Conservation (phyloP, 2,329 filamentous ascomycete genomes). For the Cladophialophora chaetospira region DNA sequence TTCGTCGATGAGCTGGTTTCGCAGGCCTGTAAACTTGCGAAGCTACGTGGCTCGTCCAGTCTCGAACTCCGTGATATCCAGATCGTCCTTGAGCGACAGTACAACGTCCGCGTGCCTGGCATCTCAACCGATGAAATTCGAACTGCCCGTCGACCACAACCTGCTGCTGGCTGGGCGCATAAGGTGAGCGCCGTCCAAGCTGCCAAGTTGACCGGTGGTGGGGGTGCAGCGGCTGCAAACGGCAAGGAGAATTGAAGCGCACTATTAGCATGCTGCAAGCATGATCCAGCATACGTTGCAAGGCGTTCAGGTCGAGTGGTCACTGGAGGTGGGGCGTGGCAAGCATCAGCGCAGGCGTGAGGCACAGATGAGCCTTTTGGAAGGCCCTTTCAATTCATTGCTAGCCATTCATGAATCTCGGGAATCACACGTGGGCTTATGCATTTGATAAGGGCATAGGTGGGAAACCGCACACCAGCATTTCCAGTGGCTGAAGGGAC, state of each 20-base stretch:
- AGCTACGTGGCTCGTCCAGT: slow-evolving; percentile 85
- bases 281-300: neutral
- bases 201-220: slow-evolving; percentile 32
- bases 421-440: neutral
- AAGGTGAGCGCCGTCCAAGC: slow-evolving; percentile 96
- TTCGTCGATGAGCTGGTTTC: slow-evolving; percentile 92
- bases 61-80: slow-evolving; percentile 88
- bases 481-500: too few relatives aligned
- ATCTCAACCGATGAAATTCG: slow-evolving; percentile 93
- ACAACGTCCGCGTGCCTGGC: slow-evolving; percentile 90
- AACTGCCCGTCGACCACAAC: slow-evolving; percentile 90
- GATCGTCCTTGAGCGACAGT: slow-evolving; percentile 78
- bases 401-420: neutral
- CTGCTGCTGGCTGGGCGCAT: slow-evolving; percentile 83
- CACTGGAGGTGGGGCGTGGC: neutral
- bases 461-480: too few relatives aligned
- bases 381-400: neutral
- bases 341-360: neutral
- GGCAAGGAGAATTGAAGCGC: slow-evolving; percentile 20
- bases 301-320: slow-evolving; percentile 10
- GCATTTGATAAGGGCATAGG: too few relatives aligned
- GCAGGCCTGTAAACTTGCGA: slow-evolving; percentile 84
- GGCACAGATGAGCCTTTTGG: neutral
- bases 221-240: slow-evolving; percentile 7
- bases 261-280: neutral